Evolutionary conservation across 805 yeast genomes (phyloP).

Genomic region (Cyberlindnera mrakii): DNA sequence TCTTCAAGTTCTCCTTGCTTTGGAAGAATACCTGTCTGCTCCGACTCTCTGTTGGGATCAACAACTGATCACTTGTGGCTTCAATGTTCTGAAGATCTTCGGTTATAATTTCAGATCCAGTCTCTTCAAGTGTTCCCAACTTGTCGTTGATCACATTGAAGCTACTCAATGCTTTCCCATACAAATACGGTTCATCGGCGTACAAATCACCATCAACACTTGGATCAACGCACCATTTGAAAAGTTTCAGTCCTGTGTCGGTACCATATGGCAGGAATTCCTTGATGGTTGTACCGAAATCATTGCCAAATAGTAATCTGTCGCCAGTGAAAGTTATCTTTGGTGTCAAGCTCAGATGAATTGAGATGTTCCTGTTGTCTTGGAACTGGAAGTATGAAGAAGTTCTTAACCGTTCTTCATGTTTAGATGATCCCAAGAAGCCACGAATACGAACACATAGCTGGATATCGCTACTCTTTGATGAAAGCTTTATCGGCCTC

Average conservation of each 20-base stretch:
- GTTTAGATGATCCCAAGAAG: slow-evolving; percentile 36
- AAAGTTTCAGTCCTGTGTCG: slow-evolving; percentile 48
- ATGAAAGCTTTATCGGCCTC: slow-evolving; percentile 29
- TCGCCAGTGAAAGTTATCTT: slow-evolving; percentile 38
- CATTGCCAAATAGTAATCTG: slow-evolving; percentile 63
- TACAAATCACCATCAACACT: slow-evolving; percentile 59
- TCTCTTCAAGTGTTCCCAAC: slow-evolving; percentile 10
- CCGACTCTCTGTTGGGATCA: slow-evolving; percentile 28
- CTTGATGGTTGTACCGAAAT: slow-evolving; percentile 51
- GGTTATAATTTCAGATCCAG: slow-evolving; percentile 9
- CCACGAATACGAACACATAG: slow-evolving; percentile 39
- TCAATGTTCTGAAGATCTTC: slow-evolving; percentile 16
- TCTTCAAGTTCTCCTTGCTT: slow-evolving; percentile 29
- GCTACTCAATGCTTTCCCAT: slow-evolving; percentile 55
- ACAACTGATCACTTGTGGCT: slow-evolving; percentile 16
- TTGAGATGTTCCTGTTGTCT: slow-evolving; percentile 25
- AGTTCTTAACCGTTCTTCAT: slow-evolving; percentile 21
- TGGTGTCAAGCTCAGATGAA: slow-evolving; percentile 39
- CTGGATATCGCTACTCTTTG: slow-evolving; percentile 33
- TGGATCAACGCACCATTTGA: slow-evolving; percentile 56
- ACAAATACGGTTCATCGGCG: slow-evolving; percentile 54
- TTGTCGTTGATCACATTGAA: slow-evolving; percentile 39
- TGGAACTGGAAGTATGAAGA: slow-evolving; percentile 20
- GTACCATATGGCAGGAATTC: slow-evolving; percentile 53
- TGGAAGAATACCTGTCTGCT: slow-evolving; percentile 42